phyloP scores from a whole-genome alignment of 1,139 yeast genomes.

The Yamadazyma mexicana region DNA sequence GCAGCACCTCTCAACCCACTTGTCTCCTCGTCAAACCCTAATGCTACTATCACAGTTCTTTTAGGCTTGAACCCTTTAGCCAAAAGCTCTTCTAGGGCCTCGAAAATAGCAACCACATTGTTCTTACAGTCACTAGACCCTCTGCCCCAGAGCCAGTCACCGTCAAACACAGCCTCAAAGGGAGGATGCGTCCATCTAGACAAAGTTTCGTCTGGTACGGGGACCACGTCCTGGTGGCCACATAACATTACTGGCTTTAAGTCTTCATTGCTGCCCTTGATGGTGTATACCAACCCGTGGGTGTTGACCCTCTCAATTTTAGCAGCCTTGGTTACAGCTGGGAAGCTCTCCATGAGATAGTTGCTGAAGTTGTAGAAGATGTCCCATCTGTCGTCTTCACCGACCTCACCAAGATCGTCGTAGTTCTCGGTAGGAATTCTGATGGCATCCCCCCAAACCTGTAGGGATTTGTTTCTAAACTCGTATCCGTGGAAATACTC shows the following conservation, averaged over 20 bases:
- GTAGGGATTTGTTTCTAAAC: constrained; percentile 28
- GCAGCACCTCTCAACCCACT: constrained; percentile 33
- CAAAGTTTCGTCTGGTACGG: constrained; percentile 35
- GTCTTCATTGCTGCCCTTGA: constrained; percentile 24
- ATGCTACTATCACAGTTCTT: constrained; percentile 41
- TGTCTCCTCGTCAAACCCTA: constrained; percentile 48
- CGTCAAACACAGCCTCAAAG: constrained; percentile 39
- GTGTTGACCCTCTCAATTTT: constrained; percentile 20
- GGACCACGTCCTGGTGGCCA: constrained; percentile 49
- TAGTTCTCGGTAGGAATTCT: constrained; percentile 34
- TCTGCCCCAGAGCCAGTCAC: constrained; percentile 36
- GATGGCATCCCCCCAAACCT: constrained; percentile 26
- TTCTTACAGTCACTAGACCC: constrained; percentile 47
- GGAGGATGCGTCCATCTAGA: constrained; percentile 25
- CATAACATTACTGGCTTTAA: constrained; percentile 38
- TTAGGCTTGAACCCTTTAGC: constrained; percentile 32
- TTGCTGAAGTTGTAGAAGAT: constrained; percentile 26
- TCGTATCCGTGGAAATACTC: constrained; percentile 21
- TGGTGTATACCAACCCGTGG: constrained; percentile 29
- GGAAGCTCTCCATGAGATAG: constrained; percentile 24
- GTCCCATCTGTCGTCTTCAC: constrained; percentile 30
- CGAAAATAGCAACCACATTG: constrained; percentile 34
- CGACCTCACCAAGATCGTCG: constrained; percentile 38
- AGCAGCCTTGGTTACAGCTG: constrained; percentile 22
- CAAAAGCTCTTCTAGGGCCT: constrained; percentile 35